phyloP scores from a whole-genome alignment of 2,329 filamentous ascomycete genomes.

The Trichoderma simmonsii region DNA sequence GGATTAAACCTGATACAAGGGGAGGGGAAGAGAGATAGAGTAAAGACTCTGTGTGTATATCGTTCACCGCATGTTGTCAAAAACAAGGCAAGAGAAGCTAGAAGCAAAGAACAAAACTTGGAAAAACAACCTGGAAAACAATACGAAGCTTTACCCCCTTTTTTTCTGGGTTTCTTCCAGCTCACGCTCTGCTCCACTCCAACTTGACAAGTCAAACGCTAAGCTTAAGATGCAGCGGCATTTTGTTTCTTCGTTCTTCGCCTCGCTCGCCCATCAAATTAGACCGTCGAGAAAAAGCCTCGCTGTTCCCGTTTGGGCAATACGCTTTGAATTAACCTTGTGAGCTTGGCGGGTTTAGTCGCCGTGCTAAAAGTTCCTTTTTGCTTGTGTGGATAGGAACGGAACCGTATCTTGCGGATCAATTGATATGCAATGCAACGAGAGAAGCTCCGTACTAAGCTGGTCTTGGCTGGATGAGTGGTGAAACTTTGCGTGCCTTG shows the following conservation, averaged over 20 bases:
- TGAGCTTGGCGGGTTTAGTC: neutral
- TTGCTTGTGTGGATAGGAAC: neutral
- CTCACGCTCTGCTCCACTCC: neutral
- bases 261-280: slow-evolving; percentile 13
- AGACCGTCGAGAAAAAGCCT: slow-evolving; percentile 17
- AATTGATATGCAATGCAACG: neutral
- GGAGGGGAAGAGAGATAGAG: neutral
- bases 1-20: neutral
- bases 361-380: neutral
- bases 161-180: neutral
- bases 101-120: neutral
- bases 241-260: neutral
- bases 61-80: neutral
- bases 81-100: neutral
- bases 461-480: neutral
- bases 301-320: slow-evolving; percentile 17
- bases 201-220: neutral
- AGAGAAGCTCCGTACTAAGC: neutral
- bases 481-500: slow-evolving; percentile 4
- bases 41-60: neutral
- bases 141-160: neutral
- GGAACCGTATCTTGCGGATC: neutral
- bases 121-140: too few relatives aligned
- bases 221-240: slow-evolving; percentile 3
- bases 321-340: slow-evolving; percentile 1